These are phyloP conservation scores for Aspergillus olivimuriae DNA, from an alignment of 495 filamentous ascomycete species.

Conservation along the genomic window DNA sequence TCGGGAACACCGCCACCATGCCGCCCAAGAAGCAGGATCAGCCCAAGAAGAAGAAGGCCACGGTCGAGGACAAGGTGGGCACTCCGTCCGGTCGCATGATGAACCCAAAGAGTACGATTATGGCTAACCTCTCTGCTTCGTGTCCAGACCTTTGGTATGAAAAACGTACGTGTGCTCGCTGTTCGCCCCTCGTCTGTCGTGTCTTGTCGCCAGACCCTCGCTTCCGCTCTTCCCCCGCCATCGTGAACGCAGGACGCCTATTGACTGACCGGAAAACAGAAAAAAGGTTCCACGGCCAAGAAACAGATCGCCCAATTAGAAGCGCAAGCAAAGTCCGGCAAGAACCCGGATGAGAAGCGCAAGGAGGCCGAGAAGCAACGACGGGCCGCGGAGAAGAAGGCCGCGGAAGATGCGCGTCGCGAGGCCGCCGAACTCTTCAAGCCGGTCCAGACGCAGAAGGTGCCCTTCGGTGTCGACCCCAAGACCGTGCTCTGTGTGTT, in stretches of 20 bases:
- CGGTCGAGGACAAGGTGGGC: conserved; percentile 77
- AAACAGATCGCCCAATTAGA: conserved; percentile 79
- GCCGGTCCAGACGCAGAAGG: conserved; percentile 91
- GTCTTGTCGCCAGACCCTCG: no score
- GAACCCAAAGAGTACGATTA: neutral
- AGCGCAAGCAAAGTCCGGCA: conserved; percentile 61
- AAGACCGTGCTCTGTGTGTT: conserved; percentile 97
- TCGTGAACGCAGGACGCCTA: no score
- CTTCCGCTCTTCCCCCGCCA: no score
- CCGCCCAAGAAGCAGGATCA: conserved; percentile 75
- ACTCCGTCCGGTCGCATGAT: neutral
- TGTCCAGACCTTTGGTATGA: conserved; percentile 87
- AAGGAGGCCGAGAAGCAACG: conserved; percentile 85
- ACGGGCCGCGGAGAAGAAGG: conserved; percentile 80
- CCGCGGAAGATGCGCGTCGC: conserved; percentile 72
- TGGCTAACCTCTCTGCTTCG: conserved; percentile 13
- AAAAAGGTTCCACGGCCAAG: conserved; percentile 88
- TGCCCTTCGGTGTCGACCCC: conserved; percentile 94
- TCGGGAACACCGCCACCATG: conserved; percentile 53
- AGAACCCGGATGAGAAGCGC: conserved; percentile 75
- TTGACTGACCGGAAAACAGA: conserved; percentile 47
- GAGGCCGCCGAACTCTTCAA: conserved; percentile 84
- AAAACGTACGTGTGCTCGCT: conserved; percentile 59
- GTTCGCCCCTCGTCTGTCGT: no score
- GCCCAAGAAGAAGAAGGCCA: conserved; percentile 66